A percentile compares a stretch with the other conserved stretches of the same genome.
Conservation (phyloP, 2,329 filamentous ascomycete genomes). For the Colletotrichum cordylinicola region DNA sequence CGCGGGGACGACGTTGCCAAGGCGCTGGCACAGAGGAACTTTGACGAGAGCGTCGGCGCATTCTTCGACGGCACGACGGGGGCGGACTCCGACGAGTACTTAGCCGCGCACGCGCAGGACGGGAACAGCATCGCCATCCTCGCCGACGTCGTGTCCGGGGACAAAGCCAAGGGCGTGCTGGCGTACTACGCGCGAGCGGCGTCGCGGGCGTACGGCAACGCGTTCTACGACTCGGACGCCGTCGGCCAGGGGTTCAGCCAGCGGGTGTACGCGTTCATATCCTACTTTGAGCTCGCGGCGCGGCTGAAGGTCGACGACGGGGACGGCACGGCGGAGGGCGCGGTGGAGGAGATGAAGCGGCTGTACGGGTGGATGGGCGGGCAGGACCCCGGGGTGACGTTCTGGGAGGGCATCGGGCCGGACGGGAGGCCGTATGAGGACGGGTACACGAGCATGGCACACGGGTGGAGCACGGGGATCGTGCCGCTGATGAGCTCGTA, state of each 20-base stretch:
- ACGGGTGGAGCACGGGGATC: slow-evolving; percentile 58
- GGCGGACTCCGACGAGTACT: slow-evolving; percentile 23
- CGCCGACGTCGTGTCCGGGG: slow-evolving; percentile 35
- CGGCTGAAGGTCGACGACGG: slow-evolving; percentile 41
- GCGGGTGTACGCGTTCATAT: slow-evolving; percentile 57
- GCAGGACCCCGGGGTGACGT: slow-evolving; percentile 51
- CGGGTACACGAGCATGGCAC: slow-evolving; percentile 53
- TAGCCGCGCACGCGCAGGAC: slow-evolving; percentile 52
- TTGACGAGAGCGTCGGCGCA: slow-evolving; percentile 46
- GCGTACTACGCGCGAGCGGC: slow-evolving; percentile 42
- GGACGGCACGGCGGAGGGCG: slow-evolving; percentile 32
- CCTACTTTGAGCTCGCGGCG: slow-evolving; percentile 58
- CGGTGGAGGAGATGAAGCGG: slow-evolving; percentile 49
- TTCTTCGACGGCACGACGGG: slow-evolving; percentile 47
- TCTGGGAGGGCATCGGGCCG: slow-evolving; percentile 57
- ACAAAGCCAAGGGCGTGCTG: slow-evolving; percentile 39
- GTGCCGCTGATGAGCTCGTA: slow-evolving; percentile 51
- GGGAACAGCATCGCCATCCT: slow-evolving; percentile 55
- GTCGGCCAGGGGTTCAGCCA: slow-evolving; percentile 42
- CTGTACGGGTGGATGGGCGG: slow-evolving; percentile 56
- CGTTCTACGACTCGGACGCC: slow-evolving; percentile 55
- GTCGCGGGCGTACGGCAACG: slow-evolving; percentile 50
- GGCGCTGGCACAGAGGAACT: slow-evolving; percentile 43
- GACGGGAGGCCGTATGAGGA: slow-evolving; percentile 49
- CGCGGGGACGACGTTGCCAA: slow-evolving; percentile 39